phyloP scores from a whole-genome alignment of 345 rosid genomes.

The Acer yangbiense region DNA sequence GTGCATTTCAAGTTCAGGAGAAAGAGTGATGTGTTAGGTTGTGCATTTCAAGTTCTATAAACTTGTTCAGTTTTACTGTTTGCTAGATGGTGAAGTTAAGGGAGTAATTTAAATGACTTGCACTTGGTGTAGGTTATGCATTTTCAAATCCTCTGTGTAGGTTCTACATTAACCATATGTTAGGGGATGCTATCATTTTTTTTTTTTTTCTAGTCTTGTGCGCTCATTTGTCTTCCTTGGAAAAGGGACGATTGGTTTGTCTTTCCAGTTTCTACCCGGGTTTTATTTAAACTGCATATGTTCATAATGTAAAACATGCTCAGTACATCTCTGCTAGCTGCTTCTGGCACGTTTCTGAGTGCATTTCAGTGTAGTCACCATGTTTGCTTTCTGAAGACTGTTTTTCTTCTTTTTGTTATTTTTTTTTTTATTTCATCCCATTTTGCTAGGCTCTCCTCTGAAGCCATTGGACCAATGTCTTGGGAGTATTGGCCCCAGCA shows the following conservation, averaged over 20 bases:
- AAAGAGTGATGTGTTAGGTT: background rate
- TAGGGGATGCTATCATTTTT: background rate
- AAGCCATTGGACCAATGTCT: constrained; percentile 35
- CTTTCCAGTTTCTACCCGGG: background rate
- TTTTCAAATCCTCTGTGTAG: background rate
- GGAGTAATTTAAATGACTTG: background rate
- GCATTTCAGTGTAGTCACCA: background rate
- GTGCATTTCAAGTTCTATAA: background rate
- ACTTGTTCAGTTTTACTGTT: background rate
- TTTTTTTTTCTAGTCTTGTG: background rate
- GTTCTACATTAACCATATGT: background rate
- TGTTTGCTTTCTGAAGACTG: constrained; percentile 4
- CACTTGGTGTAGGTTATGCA: background rate
- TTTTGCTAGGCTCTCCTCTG: constrained; percentile 40
- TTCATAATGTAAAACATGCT: background rate
- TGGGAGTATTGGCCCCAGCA: constrained; percentile 33
- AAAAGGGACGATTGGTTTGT: background rate
- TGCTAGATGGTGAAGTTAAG: background rate
- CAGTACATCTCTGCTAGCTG: background rate
- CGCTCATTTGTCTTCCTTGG: background rate
- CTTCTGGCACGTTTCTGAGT: background rate
- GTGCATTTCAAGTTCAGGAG: background rate
- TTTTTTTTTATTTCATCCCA: background rate
- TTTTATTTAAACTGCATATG: background rate
- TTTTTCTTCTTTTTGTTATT: background rate